A percentile compares a stretch with the other conserved stretches of the same genome.
Evolutionary conservation across 2,329 filamentous ascomycete species (phyloP).

Genomic region (Trichoderma atrobrunneum): DNA sequence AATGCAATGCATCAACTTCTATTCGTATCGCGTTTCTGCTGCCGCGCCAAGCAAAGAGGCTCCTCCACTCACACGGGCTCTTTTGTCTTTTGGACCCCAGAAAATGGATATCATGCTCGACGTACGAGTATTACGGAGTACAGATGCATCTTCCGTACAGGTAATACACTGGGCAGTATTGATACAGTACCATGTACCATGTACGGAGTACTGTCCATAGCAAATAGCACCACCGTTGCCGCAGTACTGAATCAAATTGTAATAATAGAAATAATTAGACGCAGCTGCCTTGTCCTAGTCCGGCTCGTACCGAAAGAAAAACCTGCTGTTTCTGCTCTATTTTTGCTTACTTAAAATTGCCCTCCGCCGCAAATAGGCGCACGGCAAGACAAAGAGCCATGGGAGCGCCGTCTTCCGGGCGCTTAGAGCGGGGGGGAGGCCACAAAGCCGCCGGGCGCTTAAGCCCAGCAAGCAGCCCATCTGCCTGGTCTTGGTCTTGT

Average conservation of each 20-base stretch:
- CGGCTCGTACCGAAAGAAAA: background rate
- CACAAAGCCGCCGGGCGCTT: conserved; percentile 11
- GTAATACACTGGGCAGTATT: no score
- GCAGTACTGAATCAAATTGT: background rate
- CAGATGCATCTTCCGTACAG: background rate
- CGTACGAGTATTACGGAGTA: background rate
- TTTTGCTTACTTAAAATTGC: background rate
- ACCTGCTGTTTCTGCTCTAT: background rate
- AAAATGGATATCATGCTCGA: background rate
- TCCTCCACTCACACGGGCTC: background rate
- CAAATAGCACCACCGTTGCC: background rate
- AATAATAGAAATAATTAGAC: background rate
- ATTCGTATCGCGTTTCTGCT: background rate
- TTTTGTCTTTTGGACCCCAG: background rate
- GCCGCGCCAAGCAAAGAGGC: conserved; percentile 8
- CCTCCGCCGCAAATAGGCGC: background rate
- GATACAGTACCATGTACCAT: no score
- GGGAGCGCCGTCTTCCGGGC: background rate
- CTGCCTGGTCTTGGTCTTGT: background rate
- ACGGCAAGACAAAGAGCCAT: background rate
- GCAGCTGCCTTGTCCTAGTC: background rate
- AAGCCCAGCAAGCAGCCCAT: background rate
- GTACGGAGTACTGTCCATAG: no score
- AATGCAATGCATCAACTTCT: background rate
- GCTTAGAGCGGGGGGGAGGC: conserved; percentile 11